Evolutionary conservation across 495 filamentous ascomycete genomes (phyloP), one percentile per base, ranked within the genome.

Genomic region (Penicillium macrosclerotiorum): DNA sequence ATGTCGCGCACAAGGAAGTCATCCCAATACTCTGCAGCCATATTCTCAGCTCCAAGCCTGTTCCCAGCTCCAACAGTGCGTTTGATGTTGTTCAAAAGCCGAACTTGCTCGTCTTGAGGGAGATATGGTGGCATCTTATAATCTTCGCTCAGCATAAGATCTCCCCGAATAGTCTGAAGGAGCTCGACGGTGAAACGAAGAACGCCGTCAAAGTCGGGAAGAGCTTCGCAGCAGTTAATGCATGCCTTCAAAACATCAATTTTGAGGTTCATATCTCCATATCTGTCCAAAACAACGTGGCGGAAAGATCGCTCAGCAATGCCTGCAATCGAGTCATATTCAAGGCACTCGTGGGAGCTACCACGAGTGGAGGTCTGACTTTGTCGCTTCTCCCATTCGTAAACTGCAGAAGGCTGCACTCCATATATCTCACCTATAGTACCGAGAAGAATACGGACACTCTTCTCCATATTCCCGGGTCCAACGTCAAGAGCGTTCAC

Each of bases 1-100:
- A 98, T 75, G 49, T 84, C 90, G 24, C 93, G 81, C 30, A 98
- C 75, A 0, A 98, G 75, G 57, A 98, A 97, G 36, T 92, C 86
- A 63, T 98, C 93, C 93, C 93, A 98, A 57, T 95, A 98, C 41
- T 92, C 86, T 13, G 88, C 89, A 43, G 85, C 77, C 34, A 92
- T 60, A 44, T 82, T 60, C 4, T 74, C 63, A 2, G 89, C 63
- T 1, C 91, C 90, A 26, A 96, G 68, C 47, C 84, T 85, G 54
- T 78, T 79, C 0, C 86, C 83, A 14, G 90, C 79, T 25, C 76
- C 81, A 13, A 90, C 76, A 8, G 91, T 96, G 46, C 92, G 84
- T 18, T 82, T 80, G 42, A 97, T 90, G 45, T 90, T 96, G 25
- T 84, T 85, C 16, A 81, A 72, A 17, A 96, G 72, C 29, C 85